Percentiles rank a stretch among this genome's conserved stretches.
phyloP scores from a whole-genome alignment of 2,329 filamentous ascomycete genomes.

The Cadophora sp. region DNA sequence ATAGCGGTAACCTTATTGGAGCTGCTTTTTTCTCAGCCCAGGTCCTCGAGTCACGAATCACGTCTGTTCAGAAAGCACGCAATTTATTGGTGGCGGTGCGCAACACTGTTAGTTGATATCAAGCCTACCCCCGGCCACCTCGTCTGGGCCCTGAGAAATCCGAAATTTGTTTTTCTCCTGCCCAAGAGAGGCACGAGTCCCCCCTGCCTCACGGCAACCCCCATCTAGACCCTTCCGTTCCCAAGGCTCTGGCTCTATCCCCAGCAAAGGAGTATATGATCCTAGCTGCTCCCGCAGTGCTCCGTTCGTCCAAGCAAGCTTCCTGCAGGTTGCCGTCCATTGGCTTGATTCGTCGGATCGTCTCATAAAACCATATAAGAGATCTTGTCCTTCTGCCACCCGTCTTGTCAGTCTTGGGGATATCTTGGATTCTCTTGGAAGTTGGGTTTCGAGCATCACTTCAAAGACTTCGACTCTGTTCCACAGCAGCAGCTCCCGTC shows the following conservation, averaged over 20 bases:
- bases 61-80: constrained; percentile 32
- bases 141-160: constrained; percentile 1
- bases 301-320: not conserved
- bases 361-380: not conserved
- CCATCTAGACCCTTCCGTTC: constrained; percentile 16
- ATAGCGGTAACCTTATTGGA: not conserved
- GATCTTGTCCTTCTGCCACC: constrained; percentile 13
- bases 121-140: not conserved
- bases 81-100: constrained; percentile 39
- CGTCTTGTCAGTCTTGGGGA: not conserved
- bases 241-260: constrained; percentile 31
- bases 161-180: constrained; percentile 18
- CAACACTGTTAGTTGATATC: constrained; percentile 15
- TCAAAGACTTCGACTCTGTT: not conserved
- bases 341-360: not conserved
- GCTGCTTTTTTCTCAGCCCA: constrained; percentile 3
- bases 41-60: constrained; percentile 21
- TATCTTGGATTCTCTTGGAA: not conserved
- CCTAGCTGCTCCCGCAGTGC: constrained; percentile 23
- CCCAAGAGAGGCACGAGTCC: not conserved
- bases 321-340: constrained; percentile 7
- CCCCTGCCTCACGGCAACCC: constrained; percentile 13
- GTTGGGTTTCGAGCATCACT: not conserved
- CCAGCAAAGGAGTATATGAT: constrained; percentile 31
- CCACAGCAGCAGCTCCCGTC: not conserved